Evolutionary conservation across 495 filamentous ascomycete genomes (phyloP), one percentile per base, ranked within the genome.

Genomic region (Penicillium manginii): DNA sequence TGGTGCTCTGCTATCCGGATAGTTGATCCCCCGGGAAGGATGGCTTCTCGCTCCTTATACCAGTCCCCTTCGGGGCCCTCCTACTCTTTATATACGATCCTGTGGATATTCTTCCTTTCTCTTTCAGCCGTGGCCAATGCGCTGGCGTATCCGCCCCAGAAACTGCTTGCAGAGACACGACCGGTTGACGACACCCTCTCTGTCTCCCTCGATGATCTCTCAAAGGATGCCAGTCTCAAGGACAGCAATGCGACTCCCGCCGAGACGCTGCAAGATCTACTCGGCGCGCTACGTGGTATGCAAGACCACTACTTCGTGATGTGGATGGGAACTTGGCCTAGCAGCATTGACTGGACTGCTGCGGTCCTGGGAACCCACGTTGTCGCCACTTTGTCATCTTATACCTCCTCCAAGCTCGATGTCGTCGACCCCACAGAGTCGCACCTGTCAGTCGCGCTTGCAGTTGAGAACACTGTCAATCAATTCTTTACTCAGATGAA

Each of bases 321-420:
- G 26, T 88, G 88, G 83, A 69, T 87, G 14, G 93, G 92, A 22
- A 92, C 83, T 15, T 98, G 92, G 92, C 91, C 94, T 10, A 77
- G 76, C 10, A 83, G 89, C 15, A 97, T 96, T 59, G 94, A 98
- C 79, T 98, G 93, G 93, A 98, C 93, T 1, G 86, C 88, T 6
- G 93, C 94, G 2, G 91, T 97, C 4, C 76, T 93, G 67, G 87
- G 87, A 33, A 96, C 93, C 0, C 86, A 94, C 51, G 73, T 97
- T 50, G 88, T 89, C 0, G 88, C 84, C 17, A 78, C 87, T 0
- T 78, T 93, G 2, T 76, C 78, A 15, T 83, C 88, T 17, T 74
- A 96, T 56, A 85, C 90, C 5, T 66, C 70, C 19, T 47, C 71
- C 60, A 61, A 68, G 40, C 49, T 72, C 15, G 64, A 66, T 43